These are phyloP conservation scores for Rhodocollybia butyracea DNA, from an alignment of 768 basidiomycete species.

Conservation along the genomic window DNA sequence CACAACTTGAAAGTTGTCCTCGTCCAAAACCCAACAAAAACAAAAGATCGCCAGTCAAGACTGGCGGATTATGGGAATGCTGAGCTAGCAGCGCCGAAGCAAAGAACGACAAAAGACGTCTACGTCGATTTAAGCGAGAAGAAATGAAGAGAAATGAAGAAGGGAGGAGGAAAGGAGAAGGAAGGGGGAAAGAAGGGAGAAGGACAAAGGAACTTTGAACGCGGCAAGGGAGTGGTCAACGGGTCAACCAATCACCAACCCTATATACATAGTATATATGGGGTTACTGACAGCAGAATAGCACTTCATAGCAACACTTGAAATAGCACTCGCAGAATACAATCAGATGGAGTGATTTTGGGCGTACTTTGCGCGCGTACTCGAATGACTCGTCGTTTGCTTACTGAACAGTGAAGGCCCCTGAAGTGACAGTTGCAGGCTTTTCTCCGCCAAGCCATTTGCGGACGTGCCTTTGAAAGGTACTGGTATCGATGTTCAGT, in stretches of 20 bases:
- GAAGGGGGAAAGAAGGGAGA: neutral
- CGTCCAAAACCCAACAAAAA: neutral
- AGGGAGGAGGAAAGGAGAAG: neutral
- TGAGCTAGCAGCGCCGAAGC: neutral
- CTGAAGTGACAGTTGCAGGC: no score
- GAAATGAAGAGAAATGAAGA: neutral
- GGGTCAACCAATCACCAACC: neutral
- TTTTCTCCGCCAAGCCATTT: no score
- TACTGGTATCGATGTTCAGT: no score
- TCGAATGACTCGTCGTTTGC: no score
- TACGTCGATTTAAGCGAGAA: neutral
- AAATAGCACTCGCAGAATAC: no score
- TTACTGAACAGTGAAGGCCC: no score
- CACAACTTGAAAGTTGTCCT: slow-evolving; percentile 2
- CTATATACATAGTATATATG: no score
- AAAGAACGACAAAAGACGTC: neutral
- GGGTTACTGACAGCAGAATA: no score
- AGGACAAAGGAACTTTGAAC: neutral
- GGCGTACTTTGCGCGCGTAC: no score
- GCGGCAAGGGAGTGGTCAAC: neutral
- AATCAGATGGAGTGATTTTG: no score
- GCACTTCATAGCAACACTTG: no score
- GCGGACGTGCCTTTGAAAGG: no score
- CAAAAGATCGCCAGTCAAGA: neutral
- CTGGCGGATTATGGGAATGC: neutral